Conservation (phyloP, 1,139 yeast species). For the Hansenula sp. region DNA sequence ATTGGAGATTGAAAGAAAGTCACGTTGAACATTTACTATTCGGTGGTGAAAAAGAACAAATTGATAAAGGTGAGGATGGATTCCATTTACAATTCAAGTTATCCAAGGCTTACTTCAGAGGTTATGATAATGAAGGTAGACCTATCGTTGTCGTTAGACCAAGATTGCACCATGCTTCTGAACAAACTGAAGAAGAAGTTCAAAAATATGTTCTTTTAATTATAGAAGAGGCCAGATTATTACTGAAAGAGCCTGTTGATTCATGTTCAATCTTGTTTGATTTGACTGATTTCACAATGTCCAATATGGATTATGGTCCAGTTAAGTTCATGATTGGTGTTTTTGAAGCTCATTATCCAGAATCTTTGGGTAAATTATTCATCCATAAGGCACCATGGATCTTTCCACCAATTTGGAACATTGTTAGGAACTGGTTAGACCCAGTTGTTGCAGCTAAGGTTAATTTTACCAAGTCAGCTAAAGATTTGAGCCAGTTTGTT, state of each 20-base stretch:
- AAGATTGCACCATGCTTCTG: constrained; percentile 66
- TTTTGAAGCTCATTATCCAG: constrained; percentile 88
- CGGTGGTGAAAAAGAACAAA: constrained; percentile 54
- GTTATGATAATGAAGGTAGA: constrained; percentile 58
- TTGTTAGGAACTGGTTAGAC: constrained; percentile 82
- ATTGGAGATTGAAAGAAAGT: constrained; percentile 61
- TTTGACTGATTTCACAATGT: constrained; percentile 65
- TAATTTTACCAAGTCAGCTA: constrained; percentile 57
- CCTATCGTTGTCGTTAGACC: constrained; percentile 74
- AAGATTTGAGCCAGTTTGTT: constrained; percentile 58
- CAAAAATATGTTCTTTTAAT: constrained; percentile 61
- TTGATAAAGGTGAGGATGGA: constrained; percentile 26
- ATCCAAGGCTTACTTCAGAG: constrained; percentile 64
- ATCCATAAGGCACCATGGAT: constrained; percentile 92
- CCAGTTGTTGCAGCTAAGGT: constrained; percentile 86
- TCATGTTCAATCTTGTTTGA: constrained; percentile 77
- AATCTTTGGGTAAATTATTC: constrained; percentile 68
- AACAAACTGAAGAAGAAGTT: constrained; percentile 65
- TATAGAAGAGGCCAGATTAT: constrained; percentile 68
- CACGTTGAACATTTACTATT: constrained; percentile 55
- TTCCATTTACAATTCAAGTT: constrained; percentile 34
- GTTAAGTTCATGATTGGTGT: constrained; percentile 74
- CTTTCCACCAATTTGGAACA: constrained; percentile 81
- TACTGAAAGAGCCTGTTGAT: constrained; percentile 60
- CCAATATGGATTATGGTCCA: constrained; percentile 81